Conservation (phyloP, 2,329 filamentous ascomycete genomes). For the Colletotrichum liaoningense region DNA sequence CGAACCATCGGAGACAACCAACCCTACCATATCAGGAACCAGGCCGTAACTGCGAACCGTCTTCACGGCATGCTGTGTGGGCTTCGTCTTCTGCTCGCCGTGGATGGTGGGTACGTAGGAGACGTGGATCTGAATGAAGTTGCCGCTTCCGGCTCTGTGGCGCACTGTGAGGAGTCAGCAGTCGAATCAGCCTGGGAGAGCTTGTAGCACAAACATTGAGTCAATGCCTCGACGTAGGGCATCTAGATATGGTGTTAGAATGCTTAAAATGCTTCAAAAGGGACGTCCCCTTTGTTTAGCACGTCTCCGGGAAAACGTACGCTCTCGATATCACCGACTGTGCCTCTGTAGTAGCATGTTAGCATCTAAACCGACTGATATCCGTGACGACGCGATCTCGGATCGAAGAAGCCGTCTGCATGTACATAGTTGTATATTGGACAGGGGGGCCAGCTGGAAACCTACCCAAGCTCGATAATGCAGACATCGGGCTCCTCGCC, state of each 20-base stretch:
- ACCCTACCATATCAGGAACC: conserved; percentile 73
- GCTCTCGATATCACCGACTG: conserved; percentile 81
- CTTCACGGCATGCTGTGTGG: conserved; percentile 91
- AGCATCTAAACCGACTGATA: background rate
- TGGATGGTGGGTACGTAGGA: conserved; percentile 81
- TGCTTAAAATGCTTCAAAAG: background rate
- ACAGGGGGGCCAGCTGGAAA: conserved; percentile 15
- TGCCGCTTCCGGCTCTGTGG: conserved; percentile 77
- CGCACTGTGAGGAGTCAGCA: conserved; percentile 55
- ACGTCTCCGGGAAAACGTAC: background rate
- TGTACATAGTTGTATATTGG: too few relatives aligned
- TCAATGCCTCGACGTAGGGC: conserved; percentile 89
- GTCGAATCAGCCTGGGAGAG: background rate
- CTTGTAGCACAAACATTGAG: conserved; percentile 59
- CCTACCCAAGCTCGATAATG: conserved; percentile 71
- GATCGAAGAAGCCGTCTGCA: background rate
- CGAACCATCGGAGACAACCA: background rate
- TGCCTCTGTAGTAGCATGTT: conserved; percentile 38
- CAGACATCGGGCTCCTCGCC: conserved; percentile 89
- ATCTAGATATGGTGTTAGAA: conserved; percentile 48
- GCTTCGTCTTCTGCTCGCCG: conserved; percentile 93
- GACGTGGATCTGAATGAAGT: conserved; percentile 91
- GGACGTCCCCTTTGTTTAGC: background rate
- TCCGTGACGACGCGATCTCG: background rate
- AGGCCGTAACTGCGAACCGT: conserved; percentile 85